Evolutionary conservation across 768 basidiomycete genomes (phyloP), one percentile per base, ranked within the genome.

Genomic region (Tylopilus plumbeoviolaceoides): DNA sequence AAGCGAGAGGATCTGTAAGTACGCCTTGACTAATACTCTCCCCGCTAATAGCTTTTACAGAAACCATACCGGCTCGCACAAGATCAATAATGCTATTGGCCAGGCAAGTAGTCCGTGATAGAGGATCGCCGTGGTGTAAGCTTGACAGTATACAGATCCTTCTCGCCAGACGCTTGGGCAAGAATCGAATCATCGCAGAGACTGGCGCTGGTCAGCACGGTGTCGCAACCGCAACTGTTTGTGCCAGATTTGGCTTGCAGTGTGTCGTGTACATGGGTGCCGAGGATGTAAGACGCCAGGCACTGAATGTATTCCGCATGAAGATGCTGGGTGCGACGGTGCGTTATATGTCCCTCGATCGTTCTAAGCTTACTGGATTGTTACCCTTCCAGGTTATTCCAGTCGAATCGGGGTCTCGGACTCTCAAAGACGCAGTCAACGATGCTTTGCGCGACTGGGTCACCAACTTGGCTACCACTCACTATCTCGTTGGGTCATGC

Each of bases 361-460:
- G 36, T 20, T 4, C 3, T 20, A 40, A 7, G 30, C 30, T 27
- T 44, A 28, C 43, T 21, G 33, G 31, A 55, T n/a, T 44, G 33
- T 51, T 28, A 11, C 25, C 36, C 25, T 41, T 36, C 46, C 61
- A 94, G 91, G 97, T 99, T 57, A 75, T 99, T 47, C 89, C 97
- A 14, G 95, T 98, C 23, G 75, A 88, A 50, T 95, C 95, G 5
- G 97, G 97, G 21, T 92, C 95, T 21, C 82, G 88, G 64, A 98
- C 95, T 6, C 76, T 99, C 59, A 99, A 99, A 72, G 97, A 98
- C 63, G 95, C 97, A 25, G 93, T 98, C 59, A 99, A 98, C 74
- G 95, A 98, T 58, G 95, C 97, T 6, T 82, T 98, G 81, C 85
- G 97, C 40, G 95, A 98, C 72, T 98, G 97, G 97, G 97, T 98